Conservation (phyloP, 805 yeast species). For the Kodamaea restingae region DNA sequence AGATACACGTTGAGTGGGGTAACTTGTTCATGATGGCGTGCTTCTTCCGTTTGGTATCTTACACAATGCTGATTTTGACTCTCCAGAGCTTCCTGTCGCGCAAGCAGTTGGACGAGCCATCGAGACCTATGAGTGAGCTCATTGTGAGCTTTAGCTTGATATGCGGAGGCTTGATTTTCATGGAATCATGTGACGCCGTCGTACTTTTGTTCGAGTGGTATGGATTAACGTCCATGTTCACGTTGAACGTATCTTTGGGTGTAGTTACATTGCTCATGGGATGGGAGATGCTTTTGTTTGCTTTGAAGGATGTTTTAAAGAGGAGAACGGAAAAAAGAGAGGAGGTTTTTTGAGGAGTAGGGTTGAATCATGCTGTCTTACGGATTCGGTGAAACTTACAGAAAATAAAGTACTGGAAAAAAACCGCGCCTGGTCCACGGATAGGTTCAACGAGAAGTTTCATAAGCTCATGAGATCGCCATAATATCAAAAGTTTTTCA, state of each 20-base stretch:
- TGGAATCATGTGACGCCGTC: constrained; percentile 87
- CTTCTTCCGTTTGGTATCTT: constrained; percentile 65
- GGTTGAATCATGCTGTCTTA: too few relatives aligned
- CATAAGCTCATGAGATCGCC: too few relatives aligned
- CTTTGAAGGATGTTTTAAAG: constrained; percentile 51
- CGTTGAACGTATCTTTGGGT: constrained; percentile 83
- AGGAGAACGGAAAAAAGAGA: constrained; percentile 8
- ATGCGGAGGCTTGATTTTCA: constrained; percentile 87
- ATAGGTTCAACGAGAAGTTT: too few relatives aligned
- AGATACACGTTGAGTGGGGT: constrained; percentile 92
- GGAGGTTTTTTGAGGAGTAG: background rate
- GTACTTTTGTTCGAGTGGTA: constrained; percentile 77
- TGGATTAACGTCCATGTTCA: constrained; percentile 86
- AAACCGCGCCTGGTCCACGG: too few relatives aligned
- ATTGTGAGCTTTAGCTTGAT: constrained; percentile 73
- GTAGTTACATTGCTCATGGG: constrained; percentile 74
- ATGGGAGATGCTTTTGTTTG: constrained; percentile 74
- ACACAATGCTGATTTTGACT: constrained; percentile 47
- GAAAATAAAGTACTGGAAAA: too few relatives aligned
- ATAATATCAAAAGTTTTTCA: too few relatives aligned
- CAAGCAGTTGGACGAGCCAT: constrained; percentile 23
- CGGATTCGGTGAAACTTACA: too few relatives aligned
- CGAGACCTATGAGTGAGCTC: constrained; percentile 82
- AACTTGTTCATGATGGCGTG: constrained; percentile 77
- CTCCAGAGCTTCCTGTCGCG: constrained; percentile 13